These are phyloP conservation scores for Tylopilus sp. DNA, from an alignment of 1,284 basidiomycete species.

Conservation along the genomic window DNA sequence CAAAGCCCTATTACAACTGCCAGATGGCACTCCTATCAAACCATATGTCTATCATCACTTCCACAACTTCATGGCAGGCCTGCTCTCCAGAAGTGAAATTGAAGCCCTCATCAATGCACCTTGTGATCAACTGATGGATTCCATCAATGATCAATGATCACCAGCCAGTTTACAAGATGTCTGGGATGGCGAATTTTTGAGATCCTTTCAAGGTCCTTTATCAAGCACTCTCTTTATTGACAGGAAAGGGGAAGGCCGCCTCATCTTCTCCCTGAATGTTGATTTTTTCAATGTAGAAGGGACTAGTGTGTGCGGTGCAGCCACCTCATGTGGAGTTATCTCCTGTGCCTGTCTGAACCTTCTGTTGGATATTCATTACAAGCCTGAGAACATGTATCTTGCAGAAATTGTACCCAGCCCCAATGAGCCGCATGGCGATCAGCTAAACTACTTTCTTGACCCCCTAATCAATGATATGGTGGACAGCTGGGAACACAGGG, in stretches of 20 bases:
- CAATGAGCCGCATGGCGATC: slow-evolving; percentile 25
- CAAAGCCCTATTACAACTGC: too few relatives aligned
- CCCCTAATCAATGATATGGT: slow-evolving; percentile 40
- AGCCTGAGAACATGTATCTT: slow-evolving; percentile 44
- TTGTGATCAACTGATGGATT: slow-evolving; percentile 17
- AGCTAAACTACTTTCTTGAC: slow-evolving; percentile 41
- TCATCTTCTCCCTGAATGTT: slow-evolving; percentile 11
- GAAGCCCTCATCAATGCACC: too few relatives aligned
- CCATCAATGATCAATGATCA: too few relatives aligned
- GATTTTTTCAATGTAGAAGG: slow-evolving; percentile 23
- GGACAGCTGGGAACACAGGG: slow-evolving; percentile 39
- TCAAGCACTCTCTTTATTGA: slow-evolving; percentile 4
- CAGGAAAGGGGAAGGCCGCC: not conserved
- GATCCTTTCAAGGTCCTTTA: not conserved
- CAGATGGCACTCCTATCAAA: slow-evolving; percentile 7
- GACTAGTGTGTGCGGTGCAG: not conserved
- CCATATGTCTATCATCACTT: slow-evolving; percentile 22
- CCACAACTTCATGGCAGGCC: slow-evolving; percentile 24
- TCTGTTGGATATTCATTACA: slow-evolving; percentile 36
- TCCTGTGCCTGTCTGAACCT: slow-evolving; percentile 37
- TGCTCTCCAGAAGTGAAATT: slow-evolving; percentile 16
- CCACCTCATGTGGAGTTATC: slow-evolving; percentile 8
- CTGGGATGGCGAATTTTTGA: slow-evolving; percentile 9
- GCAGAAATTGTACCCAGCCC: slow-evolving; percentile 42
- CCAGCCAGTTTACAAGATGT: too few relatives aligned